These are phyloP conservation scores for Nicotiana benthamiana DNA, from an alignment of 257 asterid species.

Conservation along the genomic window DNA sequence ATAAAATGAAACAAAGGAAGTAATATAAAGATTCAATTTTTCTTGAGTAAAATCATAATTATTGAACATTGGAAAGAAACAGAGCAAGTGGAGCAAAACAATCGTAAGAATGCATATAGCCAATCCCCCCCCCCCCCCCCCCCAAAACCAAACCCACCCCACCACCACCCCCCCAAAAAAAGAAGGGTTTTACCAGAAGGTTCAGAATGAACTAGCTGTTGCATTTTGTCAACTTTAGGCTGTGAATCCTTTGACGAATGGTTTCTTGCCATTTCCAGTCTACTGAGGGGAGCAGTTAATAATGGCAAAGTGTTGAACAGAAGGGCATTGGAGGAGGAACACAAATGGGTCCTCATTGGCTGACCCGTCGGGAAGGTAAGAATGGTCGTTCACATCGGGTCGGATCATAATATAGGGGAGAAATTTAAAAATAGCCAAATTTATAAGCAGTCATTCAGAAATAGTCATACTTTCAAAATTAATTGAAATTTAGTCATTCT, in stretches of 20 bases:
- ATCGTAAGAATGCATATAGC: too few relatives aligned
- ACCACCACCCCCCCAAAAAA: too few relatives aligned
- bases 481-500: too few relatives aligned
- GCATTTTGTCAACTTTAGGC: slow-evolving; percentile 30
- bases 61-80: not conserved
- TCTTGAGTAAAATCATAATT: not conserved
- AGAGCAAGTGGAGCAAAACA: not conserved
- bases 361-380: too few relatives aligned
- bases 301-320: not conserved
- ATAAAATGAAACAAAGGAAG: too few relatives aligned
- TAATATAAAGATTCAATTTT: not conserved
- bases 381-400: too few relatives aligned
- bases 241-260: not conserved
- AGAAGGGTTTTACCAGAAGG: slow-evolving; percentile 22
- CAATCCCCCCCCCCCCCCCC: too few relatives aligned
- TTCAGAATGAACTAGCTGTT: slow-evolving; percentile 34
- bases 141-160: too few relatives aligned
- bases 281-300: not conserved
- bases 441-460: too few relatives aligned
- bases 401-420: too few relatives aligned
- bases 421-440: too few relatives aligned
- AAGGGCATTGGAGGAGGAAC: not conserved
- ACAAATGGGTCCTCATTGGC: not conserved
- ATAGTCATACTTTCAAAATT: too few relatives aligned
- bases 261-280: not conserved